Percentiles rank a stretch among this genome's conserved stretches.
Evolutionary conservation across 1,284 basidiomycete species (phyloP).

Genomic region (Irpex lacteus): DNA sequence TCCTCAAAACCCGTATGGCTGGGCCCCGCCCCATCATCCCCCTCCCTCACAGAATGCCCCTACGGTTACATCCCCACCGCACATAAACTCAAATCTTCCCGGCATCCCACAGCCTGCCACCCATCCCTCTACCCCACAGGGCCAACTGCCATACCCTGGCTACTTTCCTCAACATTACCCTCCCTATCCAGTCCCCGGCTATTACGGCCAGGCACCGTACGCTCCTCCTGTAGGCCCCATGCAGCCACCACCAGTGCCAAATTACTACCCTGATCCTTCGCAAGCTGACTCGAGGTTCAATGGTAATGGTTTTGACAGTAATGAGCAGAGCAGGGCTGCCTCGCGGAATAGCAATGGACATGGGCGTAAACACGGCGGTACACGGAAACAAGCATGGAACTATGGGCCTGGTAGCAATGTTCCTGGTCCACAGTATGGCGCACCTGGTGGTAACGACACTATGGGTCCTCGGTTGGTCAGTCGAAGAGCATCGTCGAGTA

Average conservation of each 20-base stretch:
- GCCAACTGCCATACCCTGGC: conserved; percentile 32
- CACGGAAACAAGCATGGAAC: conserved; percentile 57
- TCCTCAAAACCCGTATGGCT: conserved; percentile 27
- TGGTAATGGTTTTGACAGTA: conserved; percentile 19
- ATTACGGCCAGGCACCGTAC: conserved; percentile 37
- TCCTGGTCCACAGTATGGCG: conserved; percentile 23
- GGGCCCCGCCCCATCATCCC: conserved; percentile 30
- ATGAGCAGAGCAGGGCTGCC: conserved; percentile 31
- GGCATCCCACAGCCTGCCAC: conserved; percentile 5
- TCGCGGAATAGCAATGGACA: conserved; percentile 30
- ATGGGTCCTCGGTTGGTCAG: conserved; percentile 64
- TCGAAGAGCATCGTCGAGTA: conserved; percentile 48
- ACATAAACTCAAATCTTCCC: conserved; percentile 8
- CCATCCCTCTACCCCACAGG: conserved; percentile 20
- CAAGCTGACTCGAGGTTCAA: conserved; percentile 10
- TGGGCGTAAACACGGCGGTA: conserved; percentile 39
- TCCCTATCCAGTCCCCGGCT: conserved; percentile 44
- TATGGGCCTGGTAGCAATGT: conserved; percentile 58
- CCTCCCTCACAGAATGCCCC: conserved; percentile 34
- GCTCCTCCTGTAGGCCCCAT: conserved; percentile 20
- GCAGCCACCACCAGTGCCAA: conserved; percentile 31
- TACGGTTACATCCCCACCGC: conserved; percentile 29
- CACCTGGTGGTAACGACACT: conserved; percentile 30
- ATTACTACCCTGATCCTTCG: conserved; percentile 24
- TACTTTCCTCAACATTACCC: conserved; percentile 38